Evolutionary conservation across 768 basidiomycete genomes (phyloP), one percentile per base, ranked within the genome.

Genomic region (Leccinum longicurvipes): DNA sequence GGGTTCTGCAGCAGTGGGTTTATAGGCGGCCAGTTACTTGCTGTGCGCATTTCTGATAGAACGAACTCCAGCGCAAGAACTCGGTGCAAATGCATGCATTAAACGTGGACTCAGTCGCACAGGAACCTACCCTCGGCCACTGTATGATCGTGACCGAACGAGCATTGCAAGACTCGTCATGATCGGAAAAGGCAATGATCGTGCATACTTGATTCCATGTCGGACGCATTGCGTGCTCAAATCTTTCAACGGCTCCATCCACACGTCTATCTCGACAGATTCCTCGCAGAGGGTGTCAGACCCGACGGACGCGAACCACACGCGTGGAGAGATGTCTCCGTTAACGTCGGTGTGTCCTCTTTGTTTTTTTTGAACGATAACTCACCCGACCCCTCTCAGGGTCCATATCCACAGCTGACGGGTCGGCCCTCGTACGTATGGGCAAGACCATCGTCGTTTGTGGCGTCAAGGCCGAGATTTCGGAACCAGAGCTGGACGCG

Each of bases 381-480:
- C 23, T 14, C 41, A 42, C 44, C 42, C 19, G 17, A 10, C 25
- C 4, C 17, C 23, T 14, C 36, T 36, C 25, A 51, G 94, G 93
- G 50, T 96, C 95, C 3, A 89, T 99, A 74, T 87, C 91, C 1
- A 98, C 97, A 0, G 94, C 97, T 0, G 82, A 94, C 59, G 94
- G 95, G 0, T 97, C 94, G 5, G 86, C 95, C 0, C 85, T 99
- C 39, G 91, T 98, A 4, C 78, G 93, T 25, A 69, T 98, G 56
- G 97, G 97, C 19, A 82, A 91, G 47, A 97, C 96, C n/a, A 98
- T 93, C 1, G 78, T 98, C 34, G 91, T 98, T 0, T 98, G 95
- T 64, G 97, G 97, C 1, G 84, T 99, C 61, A 98, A 97, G 68
- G 94, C 93, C 14, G 95, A 98, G 72, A 87, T 96, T 39, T 87